Base-by-base conservation (phyloP, 306 rosid species). In the Adenanthera pavonina region DNA sequence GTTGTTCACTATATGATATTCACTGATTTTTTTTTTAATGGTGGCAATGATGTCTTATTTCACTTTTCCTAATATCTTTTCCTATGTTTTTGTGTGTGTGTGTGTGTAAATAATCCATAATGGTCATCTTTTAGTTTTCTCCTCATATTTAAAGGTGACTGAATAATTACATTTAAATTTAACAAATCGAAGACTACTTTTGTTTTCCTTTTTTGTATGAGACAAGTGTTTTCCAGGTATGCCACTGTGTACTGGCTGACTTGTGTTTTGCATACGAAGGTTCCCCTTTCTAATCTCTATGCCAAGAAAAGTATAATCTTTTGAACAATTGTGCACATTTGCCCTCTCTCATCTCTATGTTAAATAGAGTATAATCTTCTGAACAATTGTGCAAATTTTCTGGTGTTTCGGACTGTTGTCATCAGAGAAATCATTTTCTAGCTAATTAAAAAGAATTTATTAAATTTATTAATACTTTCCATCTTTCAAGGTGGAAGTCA, bases 301-400 rank as follows among this genome's bases (percentile, higher is more conserved):
- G 65, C 57, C 2, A 44, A 67, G 78, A 77, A 70, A 78, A 77
- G 57, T 60, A 53, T 77, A 83, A 83, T 77, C 36, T 83, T 83
- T 75, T 72, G 82, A 59, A 76, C 64, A 41, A 40, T 7, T 62
- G 46, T 61, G 69, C 36, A 59, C 35, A 56, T 75, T 81, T 80
- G 54, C 85, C 8, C 9, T 44, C 8, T 5, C 41, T 38, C 1
- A 2, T 2, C 41, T 38, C 41, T 38, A 38, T 41, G 46, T 41
- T 4, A 41, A 41, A 0, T 46, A 1, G 51, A 67, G 49, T 65
- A 47, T 67, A 81, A 81, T 75, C 25, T 81, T 75, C 80, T 75
- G 77, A 64, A 74, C 67, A 44, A 30, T 3, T 54, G 46, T 53
- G 61, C 46, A 65, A 33, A 62, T 72, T 83, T 81, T 71, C 86